phyloP scores from a whole-genome alignment of 306 rosid species.

The Cicer arietinum region DNA sequence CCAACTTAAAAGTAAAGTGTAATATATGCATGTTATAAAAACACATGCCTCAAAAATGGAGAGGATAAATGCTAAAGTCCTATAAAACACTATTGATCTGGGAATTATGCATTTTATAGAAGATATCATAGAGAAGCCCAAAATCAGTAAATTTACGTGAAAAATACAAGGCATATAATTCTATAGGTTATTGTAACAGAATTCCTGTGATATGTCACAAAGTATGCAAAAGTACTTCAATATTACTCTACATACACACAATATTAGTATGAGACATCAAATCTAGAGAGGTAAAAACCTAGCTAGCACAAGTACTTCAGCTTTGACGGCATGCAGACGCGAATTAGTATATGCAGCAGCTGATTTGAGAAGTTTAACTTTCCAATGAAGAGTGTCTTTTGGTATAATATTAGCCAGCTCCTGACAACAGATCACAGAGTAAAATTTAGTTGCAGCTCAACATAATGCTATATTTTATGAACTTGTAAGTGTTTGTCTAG shows the following conservation, averaged over 20 bases:
- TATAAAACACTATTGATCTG: background rate
- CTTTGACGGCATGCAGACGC: constrained; percentile 93
- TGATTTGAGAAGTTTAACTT: constrained; percentile 85
- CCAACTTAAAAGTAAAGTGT: constrained; percentile 39
- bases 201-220: constrained; percentile 14
- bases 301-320: constrained; percentile 93
- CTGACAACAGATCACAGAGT: constrained; percentile 54
- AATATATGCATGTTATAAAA: constrained; percentile 12
- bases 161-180: background rate
- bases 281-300: constrained; percentile 61
- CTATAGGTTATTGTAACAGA: constrained; percentile 11
- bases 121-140: background rate
- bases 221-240: background rate
- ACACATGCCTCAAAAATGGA: constrained; percentile 20
- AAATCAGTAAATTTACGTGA: too few species aligned
- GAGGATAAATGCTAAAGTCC: constrained; percentile 12
- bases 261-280: constrained; percentile 15
- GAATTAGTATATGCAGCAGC: constrained; percentile 94
- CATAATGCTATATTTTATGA: constrained; percentile 29
- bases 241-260: background rate
- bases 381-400: constrained; percentile 85
- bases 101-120: background rate
- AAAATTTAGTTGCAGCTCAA: constrained; percentile 24
- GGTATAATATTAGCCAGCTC: constrained; percentile 74
- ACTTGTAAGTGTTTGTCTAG: constrained; percentile 13